phyloP scores from a whole-genome alignment of 2,329 filamentous ascomycete species.

The Xylariaceae sp. region DNA sequence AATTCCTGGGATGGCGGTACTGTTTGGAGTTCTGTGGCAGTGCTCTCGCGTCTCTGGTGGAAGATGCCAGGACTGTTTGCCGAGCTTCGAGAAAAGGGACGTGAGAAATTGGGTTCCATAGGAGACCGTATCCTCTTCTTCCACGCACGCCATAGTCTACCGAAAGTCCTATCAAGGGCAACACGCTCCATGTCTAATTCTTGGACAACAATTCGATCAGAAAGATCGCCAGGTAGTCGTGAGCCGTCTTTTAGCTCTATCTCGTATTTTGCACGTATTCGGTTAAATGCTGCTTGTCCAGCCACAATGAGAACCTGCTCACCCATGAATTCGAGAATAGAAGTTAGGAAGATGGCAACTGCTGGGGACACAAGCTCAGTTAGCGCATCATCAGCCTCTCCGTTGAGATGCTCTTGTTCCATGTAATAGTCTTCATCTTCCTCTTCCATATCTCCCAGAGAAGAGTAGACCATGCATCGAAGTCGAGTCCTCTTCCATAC shows the following conservation, averaged over 20 bases:
- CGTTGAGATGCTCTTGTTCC: slow-evolving; percentile 76
- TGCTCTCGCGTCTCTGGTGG: slow-evolving; percentile 49
- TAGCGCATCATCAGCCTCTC: slow-evolving; percentile 61
- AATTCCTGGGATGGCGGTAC: slow-evolving; percentile 41
- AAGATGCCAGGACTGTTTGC: slow-evolving; percentile 42
- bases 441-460: slow-evolving; percentile 95
- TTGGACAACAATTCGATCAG: slow-evolving; percentile 79
- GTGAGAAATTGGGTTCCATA: slow-evolving; percentile 52
- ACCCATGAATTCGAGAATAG: slow-evolving; percentile 90
- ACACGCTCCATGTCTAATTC: slow-evolving; percentile 93
- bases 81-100: slow-evolving; percentile 58
- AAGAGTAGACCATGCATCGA: slow-evolving; percentile 98
- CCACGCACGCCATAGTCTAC: slow-evolving; percentile 93
- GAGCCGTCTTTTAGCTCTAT: slow-evolving; percentile 63
- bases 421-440: slow-evolving; percentile 93
- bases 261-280: slow-evolving; percentile 65
- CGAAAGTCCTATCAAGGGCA: slow-evolving; percentile 86
- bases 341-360: slow-evolving; percentile 94
- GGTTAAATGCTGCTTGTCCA: slow-evolving; percentile 80
- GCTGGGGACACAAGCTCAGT: slow-evolving; percentile 82
- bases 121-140: slow-evolving; percentile 79
- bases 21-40: slow-evolving; percentile 48
- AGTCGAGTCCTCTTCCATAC: slow-evolving; percentile 93
- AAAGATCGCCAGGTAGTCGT: slow-evolving; percentile 54
- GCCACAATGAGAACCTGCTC: slow-evolving; percentile 90